These are phyloP conservation scores for Sclerotinia spermophila DNA, from an alignment of 2,329 filamentous ascomycete species.

Conservation along the genomic window DNA sequence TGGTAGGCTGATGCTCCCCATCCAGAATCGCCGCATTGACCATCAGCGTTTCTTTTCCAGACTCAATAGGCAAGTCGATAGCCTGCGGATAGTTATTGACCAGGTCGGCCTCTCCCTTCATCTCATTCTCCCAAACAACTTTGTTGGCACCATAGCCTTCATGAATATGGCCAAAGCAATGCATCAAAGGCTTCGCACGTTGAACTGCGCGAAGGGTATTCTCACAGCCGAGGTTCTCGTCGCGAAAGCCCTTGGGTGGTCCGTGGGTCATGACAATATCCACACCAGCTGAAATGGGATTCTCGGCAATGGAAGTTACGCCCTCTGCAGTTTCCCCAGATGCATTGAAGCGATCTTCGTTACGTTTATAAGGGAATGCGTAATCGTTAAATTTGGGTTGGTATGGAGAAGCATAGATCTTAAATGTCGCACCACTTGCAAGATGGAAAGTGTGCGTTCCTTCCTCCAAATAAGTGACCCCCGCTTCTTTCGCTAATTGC, in stretches of 20 bases:
- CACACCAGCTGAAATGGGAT: conserved; percentile 43
- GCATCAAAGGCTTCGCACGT: conserved; percentile 49
- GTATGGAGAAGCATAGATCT: conserved; percentile 37
- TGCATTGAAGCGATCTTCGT: conserved; percentile 34
- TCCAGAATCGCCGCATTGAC: conserved; percentile 55
- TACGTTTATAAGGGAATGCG: conserved; percentile 34
- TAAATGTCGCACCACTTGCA: conserved; percentile 33
- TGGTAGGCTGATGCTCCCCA: conserved; percentile 41
- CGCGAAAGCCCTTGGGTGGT: conserved; percentile 50
- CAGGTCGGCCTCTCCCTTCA: conserved; percentile 29
- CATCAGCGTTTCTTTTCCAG: conserved; percentile 52
- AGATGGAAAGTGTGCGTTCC: conserved; percentile 35
- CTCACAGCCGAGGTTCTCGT: conserved; percentile 56
- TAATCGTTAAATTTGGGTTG: conserved; percentile 34
- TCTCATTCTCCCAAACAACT: conserved; percentile 43
- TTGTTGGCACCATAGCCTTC: conserved; percentile 55
- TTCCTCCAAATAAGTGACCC: conserved; percentile 37
- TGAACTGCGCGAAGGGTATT: conserved; percentile 50
- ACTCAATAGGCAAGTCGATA: conserved; percentile 33
- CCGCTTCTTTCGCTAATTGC: conserved; percentile 26
- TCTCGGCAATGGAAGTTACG: conserved; percentile 23
- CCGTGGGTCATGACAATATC: conserved; percentile 61
- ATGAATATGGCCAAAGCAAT: conserved; percentile 64
- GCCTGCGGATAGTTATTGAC: conserved; percentile 38
- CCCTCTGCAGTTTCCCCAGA: conserved; percentile 19